Conservation (phyloP, 1,284 basidiomycete species). For the Baeospora myosura region DNA sequence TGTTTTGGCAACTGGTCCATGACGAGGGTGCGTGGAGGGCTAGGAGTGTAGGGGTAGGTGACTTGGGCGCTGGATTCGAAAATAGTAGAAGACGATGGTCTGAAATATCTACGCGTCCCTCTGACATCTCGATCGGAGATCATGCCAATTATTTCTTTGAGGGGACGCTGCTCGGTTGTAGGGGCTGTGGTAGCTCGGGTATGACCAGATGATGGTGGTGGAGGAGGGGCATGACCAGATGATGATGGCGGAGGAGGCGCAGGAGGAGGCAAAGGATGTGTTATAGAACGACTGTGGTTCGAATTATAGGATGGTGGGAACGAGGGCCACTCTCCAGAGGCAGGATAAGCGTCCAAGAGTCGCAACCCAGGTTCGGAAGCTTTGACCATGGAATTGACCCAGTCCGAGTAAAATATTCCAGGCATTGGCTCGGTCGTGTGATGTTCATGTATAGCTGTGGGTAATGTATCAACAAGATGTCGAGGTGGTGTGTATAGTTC, state of each 20-base stretch:
- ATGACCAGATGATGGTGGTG: constrained; percentile 9
- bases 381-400: constrained; percentile 35
- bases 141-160: constrained; percentile 30
- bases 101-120: constrained; percentile 36
- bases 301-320: not conserved
- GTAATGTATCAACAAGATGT: not conserved
- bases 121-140: constrained; percentile 33
- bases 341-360: not conserved
- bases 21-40: constrained; percentile 45
- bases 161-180: constrained; percentile 5
- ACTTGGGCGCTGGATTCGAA: constrained; percentile 10
- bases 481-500: not conserved
- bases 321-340: constrained; percentile 5
- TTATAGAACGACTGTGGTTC: not conserved
- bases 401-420: constrained; percentile 22
- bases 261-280: constrained; percentile 3
- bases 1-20: constrained; percentile 52
- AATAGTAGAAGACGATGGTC: constrained; percentile 19
- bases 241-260: constrained; percentile 3
- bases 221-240: constrained; percentile 12
- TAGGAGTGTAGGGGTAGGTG: constrained; percentile 27
- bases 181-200: constrained; percentile 4
- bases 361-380: constrained; percentile 18
- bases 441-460: constrained; percentile 5
- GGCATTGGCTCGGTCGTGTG: constrained; percentile 1